phyloP scores from a whole-genome alignment of 2,329 filamentous ascomycete species.

The Penicillium sp. region DNA sequence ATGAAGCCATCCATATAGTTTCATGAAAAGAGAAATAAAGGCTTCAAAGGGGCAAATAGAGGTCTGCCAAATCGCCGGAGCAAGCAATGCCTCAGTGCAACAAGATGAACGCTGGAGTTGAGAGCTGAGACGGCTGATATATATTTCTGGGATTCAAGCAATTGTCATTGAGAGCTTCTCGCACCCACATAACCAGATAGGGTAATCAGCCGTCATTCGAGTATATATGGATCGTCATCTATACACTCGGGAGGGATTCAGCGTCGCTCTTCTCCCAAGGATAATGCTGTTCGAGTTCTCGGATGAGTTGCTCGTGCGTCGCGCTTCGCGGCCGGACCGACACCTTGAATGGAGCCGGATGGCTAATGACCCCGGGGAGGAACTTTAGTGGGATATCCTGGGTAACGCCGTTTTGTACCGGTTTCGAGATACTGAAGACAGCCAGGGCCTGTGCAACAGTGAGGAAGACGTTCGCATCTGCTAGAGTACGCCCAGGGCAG shows the following conservation, averaged over 20 bases:
- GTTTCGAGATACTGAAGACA: slow-evolving; percentile 18
- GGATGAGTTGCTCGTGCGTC: slow-evolving; percentile 32
- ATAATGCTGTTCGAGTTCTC: slow-evolving; percentile 32
- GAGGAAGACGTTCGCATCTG: slow-evolving; percentile 18
- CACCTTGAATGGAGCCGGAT: slow-evolving; percentile 37
- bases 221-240: not conserved
- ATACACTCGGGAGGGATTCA: not conserved
- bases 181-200: not conserved
- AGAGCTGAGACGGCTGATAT: too few relatives aligned
- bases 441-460: slow-evolving; percentile 15
- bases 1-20: too few relatives aligned
- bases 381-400: slow-evolving; percentile 13
- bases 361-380: slow-evolving; percentile 23
- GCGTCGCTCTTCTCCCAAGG: slow-evolving; percentile 43
- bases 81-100: too few relatives aligned
- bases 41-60: too few relatives aligned
- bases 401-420: slow-evolving; percentile 8
- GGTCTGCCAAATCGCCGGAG: too few relatives aligned
- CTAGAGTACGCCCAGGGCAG: slow-evolving; percentile 21
- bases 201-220: not conserved
- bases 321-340: slow-evolving; percentile 34
- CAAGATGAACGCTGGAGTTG: too few relatives aligned
- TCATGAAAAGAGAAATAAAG: too few relatives aligned
- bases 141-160: too few relatives aligned
- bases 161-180: not conserved